Base-by-base conservation (phyloP, 169 alveolate genomes). In the Babesia caballi region DNA sequence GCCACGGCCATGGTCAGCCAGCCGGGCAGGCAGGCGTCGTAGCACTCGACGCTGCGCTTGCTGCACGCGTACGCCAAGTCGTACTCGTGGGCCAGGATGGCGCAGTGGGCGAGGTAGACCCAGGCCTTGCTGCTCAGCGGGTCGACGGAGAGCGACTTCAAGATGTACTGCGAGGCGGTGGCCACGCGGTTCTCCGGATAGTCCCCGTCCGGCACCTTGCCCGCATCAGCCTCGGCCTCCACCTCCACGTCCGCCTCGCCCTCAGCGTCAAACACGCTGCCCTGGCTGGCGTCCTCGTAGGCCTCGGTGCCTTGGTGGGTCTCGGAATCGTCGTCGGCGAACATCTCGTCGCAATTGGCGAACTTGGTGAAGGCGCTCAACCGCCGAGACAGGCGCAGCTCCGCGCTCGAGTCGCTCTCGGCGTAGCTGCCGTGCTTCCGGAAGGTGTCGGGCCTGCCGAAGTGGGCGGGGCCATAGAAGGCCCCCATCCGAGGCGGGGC, bases 71-170 rank as follows among this genome's bases (percentile, higher is more conserved):
- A 61, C 19, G 85, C 78, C 21, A 75, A 75, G 40, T 75, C 54
- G 38, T 40, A 50, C 8, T 75, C 85, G 36, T 75, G 70, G 9
- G 60, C 59, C 17, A 32, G 36, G 46, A 75, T 28, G 32, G 66
- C 66, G 49, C 85, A 75, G 46, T 75, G 85, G 33, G 85, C 77
- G 71, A 75, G 60, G 42, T 75, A 75, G 33, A 60, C 30, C 85
- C 85, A 75, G 6, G 80, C 76, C 80, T 65, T 75, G 61, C 41
- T 27, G 53, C 58, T 47, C 28, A 35, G 38, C 25, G 85, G 85
- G 58, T 75, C 77, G 2, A 75, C 30, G 1, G 72, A 53, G 25
- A 75, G 60, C 27, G 85, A 36, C 28, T 61, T 21, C 44, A 75
- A 35, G 27, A 75, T 32, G 19, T 23, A 28, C 58, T 61, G 30